Percentiles rank a stretch among this genome's conserved stretches.
Conservation (phyloP, 495 filamentous ascomycete species). For the Aspergillus haitiensis region DNA sequence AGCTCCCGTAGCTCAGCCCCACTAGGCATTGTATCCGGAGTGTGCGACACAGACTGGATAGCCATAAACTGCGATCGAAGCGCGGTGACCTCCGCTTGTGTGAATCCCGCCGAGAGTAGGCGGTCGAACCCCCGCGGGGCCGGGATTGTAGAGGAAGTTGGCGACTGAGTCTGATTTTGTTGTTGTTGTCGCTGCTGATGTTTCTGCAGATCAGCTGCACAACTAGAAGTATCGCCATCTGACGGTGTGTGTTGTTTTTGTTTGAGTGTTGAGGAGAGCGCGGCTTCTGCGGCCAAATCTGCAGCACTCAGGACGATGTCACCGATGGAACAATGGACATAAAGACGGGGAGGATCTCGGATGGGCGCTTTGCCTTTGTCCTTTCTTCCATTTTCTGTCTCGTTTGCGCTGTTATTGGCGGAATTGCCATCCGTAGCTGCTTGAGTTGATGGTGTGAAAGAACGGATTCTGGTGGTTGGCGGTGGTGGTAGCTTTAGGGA, state of each 20-base stretch:
- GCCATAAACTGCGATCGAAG: constrained; percentile 83
- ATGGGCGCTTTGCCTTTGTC: constrained; percentile 59
- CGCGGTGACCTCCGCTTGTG: constrained; percentile 72
- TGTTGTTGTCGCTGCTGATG: not conserved
- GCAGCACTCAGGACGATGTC: constrained; percentile 57
- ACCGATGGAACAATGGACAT: constrained; percentile 89
- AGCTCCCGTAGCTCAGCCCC: constrained; percentile 59
- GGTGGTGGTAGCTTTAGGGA: constrained; percentile 64
- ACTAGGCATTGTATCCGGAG: constrained; percentile 81
- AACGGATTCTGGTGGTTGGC: constrained; percentile 50
- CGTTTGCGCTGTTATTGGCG: constrained; percentile 26
- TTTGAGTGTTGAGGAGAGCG: constrained; percentile 41
- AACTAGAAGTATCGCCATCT: too few relatives aligned
- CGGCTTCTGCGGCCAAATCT: constrained; percentile 70
- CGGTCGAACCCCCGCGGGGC: constrained; percentile 89
- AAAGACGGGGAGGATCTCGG: constrained; percentile 56
- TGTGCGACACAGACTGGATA: constrained; percentile 72
- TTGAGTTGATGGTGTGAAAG: constrained; percentile 20
- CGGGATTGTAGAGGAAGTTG: constrained; percentile 48
- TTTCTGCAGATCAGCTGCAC: not conserved
- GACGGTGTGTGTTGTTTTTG: constrained; percentile 6
- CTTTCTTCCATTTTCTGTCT: constrained; percentile 32
- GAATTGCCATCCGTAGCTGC: not conserved
- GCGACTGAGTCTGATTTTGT: constrained; percentile 18
- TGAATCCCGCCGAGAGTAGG: constrained; percentile 76